A percentile compares a stretch with the other conserved stretches of the same genome.
Conservation (phyloP, 148 eudicot genomes). For the Agrostemma githago region DNA sequence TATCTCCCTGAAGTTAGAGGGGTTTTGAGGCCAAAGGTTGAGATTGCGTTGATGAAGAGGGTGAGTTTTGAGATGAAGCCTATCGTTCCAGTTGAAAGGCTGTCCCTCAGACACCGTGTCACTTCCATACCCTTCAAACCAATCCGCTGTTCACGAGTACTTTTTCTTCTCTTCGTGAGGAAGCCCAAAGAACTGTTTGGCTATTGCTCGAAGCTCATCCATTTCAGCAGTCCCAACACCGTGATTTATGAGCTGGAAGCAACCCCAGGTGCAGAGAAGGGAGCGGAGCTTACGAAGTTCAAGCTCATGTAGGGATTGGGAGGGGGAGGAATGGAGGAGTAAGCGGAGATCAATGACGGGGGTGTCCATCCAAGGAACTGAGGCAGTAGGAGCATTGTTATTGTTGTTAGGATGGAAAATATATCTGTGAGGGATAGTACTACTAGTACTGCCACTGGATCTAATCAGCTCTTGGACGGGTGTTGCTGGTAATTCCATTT, state of each 20-base stretch:
- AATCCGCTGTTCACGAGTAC: slow-evolving; percentile 12
- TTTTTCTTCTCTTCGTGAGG: slow-evolving; percentile 29
- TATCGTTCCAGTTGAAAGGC: slow-evolving; percentile 26
- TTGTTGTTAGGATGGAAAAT: slow-evolving; percentile 14
- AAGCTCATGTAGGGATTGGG: slow-evolving; percentile 20
- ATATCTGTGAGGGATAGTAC: slow-evolving; percentile 26
- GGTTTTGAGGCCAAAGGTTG: slow-evolving; percentile 27
- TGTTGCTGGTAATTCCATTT: slow-evolving; percentile 19
- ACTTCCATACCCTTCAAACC: slow-evolving; percentile 33
- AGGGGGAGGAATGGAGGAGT: slow-evolving; percentile 22
- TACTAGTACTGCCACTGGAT: slow-evolving; percentile 3
- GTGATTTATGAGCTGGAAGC: slow-evolving; percentile 40
- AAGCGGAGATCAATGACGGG: slow-evolving; percentile 40
- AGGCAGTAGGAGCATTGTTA: not conserved
- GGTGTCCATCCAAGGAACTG: slow-evolving; percentile 6
- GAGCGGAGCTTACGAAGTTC: slow-evolving; percentile 33
- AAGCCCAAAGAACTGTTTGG: slow-evolving; percentile 26
- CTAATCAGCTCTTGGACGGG: slow-evolving; percentile 38
- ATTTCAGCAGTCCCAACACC: slow-evolving; percentile 20
- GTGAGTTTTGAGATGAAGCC: slow-evolving; percentile 18
- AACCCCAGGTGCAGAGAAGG: slow-evolving; percentile 38
- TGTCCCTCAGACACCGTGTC: slow-evolving; percentile 23
- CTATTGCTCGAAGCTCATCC: slow-evolving; percentile 13
- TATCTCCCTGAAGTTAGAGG: slow-evolving; percentile 16
- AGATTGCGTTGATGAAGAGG: slow-evolving; percentile 28